Evolutionary conservation across 148 eudicot genomes (phyloP), one percentile per base, ranked within the genome.

Genomic region (Hydrangea macrophylla): DNA sequence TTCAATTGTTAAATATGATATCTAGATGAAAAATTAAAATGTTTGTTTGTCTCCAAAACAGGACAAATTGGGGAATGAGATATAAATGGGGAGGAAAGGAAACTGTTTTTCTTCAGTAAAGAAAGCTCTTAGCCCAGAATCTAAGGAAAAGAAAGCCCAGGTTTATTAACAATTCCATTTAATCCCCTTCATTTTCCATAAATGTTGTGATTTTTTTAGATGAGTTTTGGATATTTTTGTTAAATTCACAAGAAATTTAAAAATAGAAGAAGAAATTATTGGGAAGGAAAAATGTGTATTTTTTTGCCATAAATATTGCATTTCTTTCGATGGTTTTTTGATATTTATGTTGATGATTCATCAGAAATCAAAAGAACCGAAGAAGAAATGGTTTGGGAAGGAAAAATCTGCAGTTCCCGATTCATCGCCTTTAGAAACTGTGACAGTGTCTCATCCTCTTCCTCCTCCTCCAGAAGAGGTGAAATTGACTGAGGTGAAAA

Each of bases 91-190:
- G 68, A 85, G 76, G 71, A 93, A 90, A 82, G 90, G 86, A 26
- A 82, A 80, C 20, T 93, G 98, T 92, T 83, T 93, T 55, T 84
- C 84, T 66, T 80, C 91, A 8, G 73, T 90, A 50, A 89, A 89
- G 83, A 94, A 88, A 80, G 89, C 96, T 72, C 75, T 93, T 27
- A 71, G 86, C 73, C 83, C 84, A 50, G 83, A 79, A 42, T 72
- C 89, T 4, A 85, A 86, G 57, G 85, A 61, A 36, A 84, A 80
- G 73, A 83, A 73, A 76, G 75, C 36, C 58, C 85, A 84, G 92
- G 90, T 90, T 67, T 60, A 68, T 39, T 62, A 15, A 31, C 17
- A 27, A 40, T 23, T n/a, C 13, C 32, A 53, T 11, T 64, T 15
- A 26, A 48, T 28, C 44, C 27, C 24, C 15, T 15, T 35, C 15